Evolutionary conservation across 2,329 filamentous ascomycete species (phyloP), one percentile per base, ranked within the genome.

Genomic region (Elsinoe fawcettii): DNA sequence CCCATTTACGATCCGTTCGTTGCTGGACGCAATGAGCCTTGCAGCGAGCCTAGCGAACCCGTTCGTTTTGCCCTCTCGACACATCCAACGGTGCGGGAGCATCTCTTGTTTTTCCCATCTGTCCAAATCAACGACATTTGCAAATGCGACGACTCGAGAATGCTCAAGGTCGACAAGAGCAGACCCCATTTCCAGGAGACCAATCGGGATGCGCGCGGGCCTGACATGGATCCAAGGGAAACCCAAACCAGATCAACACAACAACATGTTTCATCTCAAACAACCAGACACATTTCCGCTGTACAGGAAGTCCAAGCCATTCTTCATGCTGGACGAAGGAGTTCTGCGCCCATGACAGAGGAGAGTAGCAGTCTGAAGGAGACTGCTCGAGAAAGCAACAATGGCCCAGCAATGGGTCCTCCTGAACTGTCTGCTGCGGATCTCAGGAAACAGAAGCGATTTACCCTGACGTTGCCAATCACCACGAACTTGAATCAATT

Each of bases 391-490:
- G 37, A 47, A n/a, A 9, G 12, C 20, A 56, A 23, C 41, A 34
- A 37, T 47, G 54, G 30, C 16, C 32, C 27, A 4, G 25, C 14
- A 34, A 27, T 20, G 23, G 18, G n/a, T 27, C 39, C 37, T 34
- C 23, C 37, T 47, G 23, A 25, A 18, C 6, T 46, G 39, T 47
- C 41, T 20, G 32, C 27, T 11, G 54, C 49, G n/a, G 54, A 56
- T 14, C 16, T 37, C 11, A 46, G 58, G 16, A 60, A 60, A 53
- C 51, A 47, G 47, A 78, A 77, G 60, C 74, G 76, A 57, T 69
- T 77, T 58, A 77, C 75, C 18, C 65, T 78, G 54, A 75, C 74
- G 41, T 77, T 78, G 59, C 76, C 76, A 27, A 73, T 78, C 46
- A 74, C 75, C 60, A 70, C 72, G 8, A 58, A 61, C 36, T 64